Percentiles rank a stretch among this genome's conserved stretches.
These are phyloP conservation scores for Aurifilum marmelostoma DNA, from an alignment of 2,329 filamentous ascomycete genomes.

Conservation along the genomic window DNA sequence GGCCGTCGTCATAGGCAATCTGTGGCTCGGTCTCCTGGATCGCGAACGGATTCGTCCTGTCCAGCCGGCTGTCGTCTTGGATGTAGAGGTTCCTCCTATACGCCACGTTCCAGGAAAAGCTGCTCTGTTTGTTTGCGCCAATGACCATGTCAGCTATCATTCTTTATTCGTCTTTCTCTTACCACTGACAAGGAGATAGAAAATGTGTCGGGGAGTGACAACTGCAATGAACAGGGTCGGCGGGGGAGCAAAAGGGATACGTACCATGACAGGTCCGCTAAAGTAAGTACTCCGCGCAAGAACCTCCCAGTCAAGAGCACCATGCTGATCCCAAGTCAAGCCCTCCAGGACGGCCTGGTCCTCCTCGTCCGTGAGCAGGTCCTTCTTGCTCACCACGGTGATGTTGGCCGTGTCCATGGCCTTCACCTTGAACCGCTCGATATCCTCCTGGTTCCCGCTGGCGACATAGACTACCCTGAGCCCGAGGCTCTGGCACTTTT, in stretches of 20 bases:
- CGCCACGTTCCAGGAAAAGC: slow-evolving; percentile 21
- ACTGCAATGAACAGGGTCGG: too few species aligned
- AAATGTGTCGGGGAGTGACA: too few species aligned
- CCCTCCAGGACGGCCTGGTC: not conserved
- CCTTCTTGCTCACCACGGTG: slow-evolving; percentile 14
- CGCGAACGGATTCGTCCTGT: slow-evolving; percentile 11
- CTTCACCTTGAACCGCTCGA: slow-evolving; percentile 1
- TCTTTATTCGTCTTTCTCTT: not conserved
- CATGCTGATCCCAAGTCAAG: slow-evolving; percentile 21
- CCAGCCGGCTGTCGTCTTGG: slow-evolving; percentile 9
- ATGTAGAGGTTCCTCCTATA: slow-evolving; percentile 16
- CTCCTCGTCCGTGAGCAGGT: not conserved
- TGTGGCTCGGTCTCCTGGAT: slow-evolving; percentile 7
- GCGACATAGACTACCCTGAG: slow-evolving; percentile 20
- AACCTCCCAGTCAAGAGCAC: slow-evolving; percentile 18
- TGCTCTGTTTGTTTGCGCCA: slow-evolving; percentile 9
- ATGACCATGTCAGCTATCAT: not conserved
- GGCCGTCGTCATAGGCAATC: slow-evolving; percentile 16
- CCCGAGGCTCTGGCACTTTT: slow-evolving; percentile 6
- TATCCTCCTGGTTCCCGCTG: slow-evolving; percentile 15
- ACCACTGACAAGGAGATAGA: not conserved
- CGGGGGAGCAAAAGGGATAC: too few species aligned
- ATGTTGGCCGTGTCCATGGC: slow-evolving; percentile 8
- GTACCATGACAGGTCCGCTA: slow-evolving; percentile 11
- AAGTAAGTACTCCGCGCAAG: slow-evolving; percentile 20